Evolutionary conservation across 805 yeast genomes (phyloP).

Genomic region (Tetrapisispora taiwanensis): DNA sequence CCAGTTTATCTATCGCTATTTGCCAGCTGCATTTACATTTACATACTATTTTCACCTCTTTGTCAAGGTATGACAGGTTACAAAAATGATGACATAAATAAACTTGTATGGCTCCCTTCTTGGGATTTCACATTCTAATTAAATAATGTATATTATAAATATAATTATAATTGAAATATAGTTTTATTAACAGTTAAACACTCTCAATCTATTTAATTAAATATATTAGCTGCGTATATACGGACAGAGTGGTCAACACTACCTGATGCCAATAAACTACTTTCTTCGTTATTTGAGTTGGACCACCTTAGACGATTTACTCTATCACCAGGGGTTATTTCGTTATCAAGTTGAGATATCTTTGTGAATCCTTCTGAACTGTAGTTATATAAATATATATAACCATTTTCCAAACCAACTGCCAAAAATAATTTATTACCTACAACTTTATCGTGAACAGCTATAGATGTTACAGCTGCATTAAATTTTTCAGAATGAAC

Average conservation of each 20-base stretch:
- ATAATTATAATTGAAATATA: neutral
- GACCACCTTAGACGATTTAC: conserved; percentile 56
- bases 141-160: too few relatives aligned
- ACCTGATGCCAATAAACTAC: conserved; percentile 44
- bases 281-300: conserved; percentile 13
- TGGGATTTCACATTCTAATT: conserved; percentile 40
- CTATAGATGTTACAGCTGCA: conserved; percentile 60
- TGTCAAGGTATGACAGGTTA: conserved; percentile 73
- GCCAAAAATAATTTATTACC: conserved; percentile 36
- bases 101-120: conserved; percentile 43
- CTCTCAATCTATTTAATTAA: neutral
- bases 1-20: conserved; percentile 39
- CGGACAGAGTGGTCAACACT: conserved; percentile 52
- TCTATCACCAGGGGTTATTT: conserved; percentile 49
- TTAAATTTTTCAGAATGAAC: conserved; percentile 36
- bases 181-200: neutral
- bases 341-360: conserved; percentile 29
- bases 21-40: conserved; percentile 41
- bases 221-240: conserved; percentile 24
- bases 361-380: conserved; percentile 23
- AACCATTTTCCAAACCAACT: conserved; percentile 66
- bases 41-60: conserved; percentile 53
- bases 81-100: conserved; percentile 32
- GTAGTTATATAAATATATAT: conserved; percentile 37
- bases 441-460: conserved; percentile 32